Base-by-base conservation (phyloP, 2,329 filamentous ascomycete genomes). In the Colletotrichum falcatum region DNA sequence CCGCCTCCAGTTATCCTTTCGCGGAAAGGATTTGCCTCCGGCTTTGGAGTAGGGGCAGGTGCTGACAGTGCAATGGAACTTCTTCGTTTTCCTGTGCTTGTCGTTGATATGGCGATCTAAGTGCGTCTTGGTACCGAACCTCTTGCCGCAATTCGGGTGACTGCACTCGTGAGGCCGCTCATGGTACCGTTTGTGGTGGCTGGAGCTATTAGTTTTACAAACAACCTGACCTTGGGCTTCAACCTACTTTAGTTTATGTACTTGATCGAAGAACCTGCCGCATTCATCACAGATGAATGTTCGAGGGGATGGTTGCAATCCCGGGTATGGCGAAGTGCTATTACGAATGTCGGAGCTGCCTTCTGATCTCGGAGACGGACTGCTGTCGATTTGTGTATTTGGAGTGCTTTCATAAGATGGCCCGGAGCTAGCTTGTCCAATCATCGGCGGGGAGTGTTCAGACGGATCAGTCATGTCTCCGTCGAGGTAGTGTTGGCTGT, bases 1-100 rank as follows among this genome's bases (percentile, higher is more conserved):
- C 66, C 88, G 80, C 74, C 87, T 85, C 88, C 88, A 90, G 77
- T 90, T 90, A 74, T 90, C 88, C 75, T 90, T 90, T 63, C 88
- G 81, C 1, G 88, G 87, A 73, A 90, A 90, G 0, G 85, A 86
- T 72, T 88, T 89, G 65, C 87, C 86, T 11, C 88, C 88, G 20
- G 80, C 76, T 66, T 82, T 83, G n/a, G 87, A 89, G 75, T 88
- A 90, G 6, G 85, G 82, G 74, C 88, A 90, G 8, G 83, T 83
- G 2, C 80, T 81, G 5, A 87, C 82, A 0, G 83, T 86, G 74
- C 88, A 90, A 76, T 89, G 87, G 66, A 87, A 90, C 69, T 88
- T 88, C 76, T 86, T 87, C 70, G 85, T 87, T 79, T 89, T 89
- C 73, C 84, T 83, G 76, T 90, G 88, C 67, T 88, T 86, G 75